A percentile compares a stretch with the other conserved stretches of the same genome.
phyloP scores from a whole-genome alignment of 108 stramenopile species.

The Nitzschia sp. region DNA sequence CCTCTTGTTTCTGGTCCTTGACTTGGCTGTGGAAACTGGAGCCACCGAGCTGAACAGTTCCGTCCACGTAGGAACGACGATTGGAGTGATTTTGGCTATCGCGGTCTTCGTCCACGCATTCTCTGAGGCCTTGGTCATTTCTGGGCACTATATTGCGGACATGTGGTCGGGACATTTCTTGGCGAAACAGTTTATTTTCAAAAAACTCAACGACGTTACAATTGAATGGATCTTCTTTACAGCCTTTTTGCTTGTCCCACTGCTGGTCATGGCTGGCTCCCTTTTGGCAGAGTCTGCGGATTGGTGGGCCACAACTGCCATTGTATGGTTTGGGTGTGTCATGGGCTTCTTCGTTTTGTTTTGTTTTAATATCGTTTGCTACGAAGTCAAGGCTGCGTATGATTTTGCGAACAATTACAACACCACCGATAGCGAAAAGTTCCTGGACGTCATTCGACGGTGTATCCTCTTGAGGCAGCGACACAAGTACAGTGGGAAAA shows the following conservation, averaged over 20 bases:
- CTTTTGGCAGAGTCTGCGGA: conserved; percentile 41
- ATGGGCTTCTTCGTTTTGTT: conserved; percentile 38
- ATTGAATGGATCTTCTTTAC: conserved; percentile 41
- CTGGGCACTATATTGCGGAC: conserved; percentile 51
- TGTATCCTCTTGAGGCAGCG: conserved; percentile 28
- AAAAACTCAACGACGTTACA: background rate
- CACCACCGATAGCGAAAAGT: background rate
- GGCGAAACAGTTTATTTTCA: conserved; percentile 33
- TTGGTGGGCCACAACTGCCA: conserved; percentile 54
- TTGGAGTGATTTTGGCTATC: conserved; percentile 49
- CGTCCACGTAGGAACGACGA: conserved; percentile 2
- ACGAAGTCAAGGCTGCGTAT: conserved; percentile 28
- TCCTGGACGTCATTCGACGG: conserved; percentile 13
- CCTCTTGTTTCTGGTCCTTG: conserved; percentile 54
- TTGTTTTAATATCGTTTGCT: conserved; percentile 36
- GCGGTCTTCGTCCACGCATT: conserved; percentile 51
- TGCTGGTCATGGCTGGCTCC: conserved; percentile 29
- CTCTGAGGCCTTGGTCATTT: conserved; percentile 58
- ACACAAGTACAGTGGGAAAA: conserved; percentile 11
- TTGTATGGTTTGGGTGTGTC: conserved; percentile 46
- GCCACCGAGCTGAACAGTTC: conserved; percentile 3
- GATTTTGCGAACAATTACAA: conserved; percentile 1
- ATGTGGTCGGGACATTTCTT: conserved; percentile 43
- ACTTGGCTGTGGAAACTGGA: conserved; percentile 44
- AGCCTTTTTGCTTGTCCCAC: conserved; percentile 55